Evolutionary conservation across 805 yeast genomes (phyloP), one percentile per base, ranked within the genome.

Genomic region (Alloascoidea africana): DNA sequence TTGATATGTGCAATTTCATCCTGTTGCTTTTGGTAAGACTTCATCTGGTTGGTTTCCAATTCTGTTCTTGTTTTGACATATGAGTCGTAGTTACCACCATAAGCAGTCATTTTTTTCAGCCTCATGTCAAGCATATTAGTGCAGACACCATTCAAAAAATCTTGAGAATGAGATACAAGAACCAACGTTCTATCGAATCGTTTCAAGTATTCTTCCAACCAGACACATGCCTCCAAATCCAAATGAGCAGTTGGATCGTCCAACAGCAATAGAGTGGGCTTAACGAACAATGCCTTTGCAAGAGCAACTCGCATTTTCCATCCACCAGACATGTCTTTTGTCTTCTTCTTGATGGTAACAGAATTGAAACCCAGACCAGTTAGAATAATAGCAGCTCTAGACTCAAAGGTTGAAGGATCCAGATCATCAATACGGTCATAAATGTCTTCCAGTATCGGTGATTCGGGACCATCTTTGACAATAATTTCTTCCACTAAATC

Each of bases 301-400:
- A 91, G 70, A 34, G 98, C 97, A 44, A 91, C 98, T 67, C 98
- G 85, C 98, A 91, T 91, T 70, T 86, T 86, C 98, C 98, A 91
- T 59, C 98, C 98, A 74, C 98, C 98, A 56, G 96, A 85, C 98
- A 91, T 91, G 57, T 91, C 97, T 63, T 85, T 87, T 53, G 98
- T 91, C 65, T 78, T 80, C 73, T 91, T 91, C 57, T 72, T 69
- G 54, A 91, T 89, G 40, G 97, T 89, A 47, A 63, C 62, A 40
- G 80, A 54, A 63, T 82, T 83, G 77, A 91, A 91, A 53, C 98
- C 98, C 60, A 91, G 73, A 87, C 98, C 98, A 48, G 83, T 83
- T 55, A 91, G 70, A 53, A 91, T 91, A 48, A 86, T 66, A 39
- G 98, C 94, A 40, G 98, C 98, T 63, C 98, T 76, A 34, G 91